A percentile compares a stretch with the other conserved stretches of the same genome.
Evolutionary conservation across 768 basidiomycete species (phyloP).

Genomic region (Collybia sp.): DNA sequence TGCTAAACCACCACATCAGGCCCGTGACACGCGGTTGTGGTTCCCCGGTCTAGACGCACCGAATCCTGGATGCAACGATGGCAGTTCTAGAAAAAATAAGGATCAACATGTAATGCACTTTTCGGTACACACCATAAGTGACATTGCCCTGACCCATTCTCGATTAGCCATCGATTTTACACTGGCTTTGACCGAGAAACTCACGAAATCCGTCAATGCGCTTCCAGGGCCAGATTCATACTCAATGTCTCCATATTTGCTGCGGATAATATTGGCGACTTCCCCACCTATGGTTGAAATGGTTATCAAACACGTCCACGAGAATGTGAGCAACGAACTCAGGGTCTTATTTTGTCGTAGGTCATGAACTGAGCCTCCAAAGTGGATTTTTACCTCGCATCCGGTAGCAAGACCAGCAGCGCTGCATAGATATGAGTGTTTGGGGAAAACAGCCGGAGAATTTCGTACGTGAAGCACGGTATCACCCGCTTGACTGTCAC

Average conservation of each 20-base stretch:
- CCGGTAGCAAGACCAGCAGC: conserved; percentile 18
- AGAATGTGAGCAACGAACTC: conserved; percentile 22
- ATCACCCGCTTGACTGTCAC: conserved; percentile 54
- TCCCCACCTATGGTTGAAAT: conserved; percentile 45
- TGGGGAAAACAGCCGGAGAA: background rate
- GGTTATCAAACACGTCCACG: background rate
- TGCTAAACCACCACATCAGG: conserved; percentile 31
- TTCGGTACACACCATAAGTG: conserved; percentile 51
- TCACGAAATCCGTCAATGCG: conserved; percentile 82
- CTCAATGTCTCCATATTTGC: conserved; percentile 59
- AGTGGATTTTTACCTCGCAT: conserved; percentile 12
- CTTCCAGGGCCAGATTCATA: conserved; percentile 62
- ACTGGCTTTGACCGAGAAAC: conserved; percentile 15
- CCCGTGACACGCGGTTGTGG: background rate
- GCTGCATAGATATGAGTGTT: conserved; percentile 4
- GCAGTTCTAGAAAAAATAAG: background rate
- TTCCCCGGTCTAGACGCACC: background rate
- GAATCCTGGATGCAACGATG: background rate
- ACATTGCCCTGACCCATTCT: conserved; percentile 55
- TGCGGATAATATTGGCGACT: conserved; percentile 55
- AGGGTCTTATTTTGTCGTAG: conserved; percentile 31
- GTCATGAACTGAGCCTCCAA: conserved; percentile 10
- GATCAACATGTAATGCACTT: background rate
- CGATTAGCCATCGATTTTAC: background rate
- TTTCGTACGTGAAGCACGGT: conserved; percentile 42